Evolutionary conservation across 768 basidiomycete genomes (phyloP), one percentile per base, ranked within the genome.

Genomic region (Trametes cubensis): DNA sequence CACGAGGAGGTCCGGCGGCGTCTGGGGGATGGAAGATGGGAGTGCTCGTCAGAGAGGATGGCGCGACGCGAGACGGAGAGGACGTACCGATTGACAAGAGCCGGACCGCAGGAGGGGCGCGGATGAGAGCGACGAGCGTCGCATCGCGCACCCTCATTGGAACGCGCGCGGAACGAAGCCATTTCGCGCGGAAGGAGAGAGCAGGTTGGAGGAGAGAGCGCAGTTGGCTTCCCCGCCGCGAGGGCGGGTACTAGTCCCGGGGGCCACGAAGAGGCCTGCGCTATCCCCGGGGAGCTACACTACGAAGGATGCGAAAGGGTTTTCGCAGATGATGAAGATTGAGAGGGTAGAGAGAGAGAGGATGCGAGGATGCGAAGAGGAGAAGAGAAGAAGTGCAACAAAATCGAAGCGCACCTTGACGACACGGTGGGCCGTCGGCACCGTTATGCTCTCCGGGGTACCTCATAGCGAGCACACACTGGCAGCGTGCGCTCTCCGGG

Each of bases 221-320:
- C 55, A 57, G 55, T 57, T 57, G 46, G 55, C 55, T 57, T 57
- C 55, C 46, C 55, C 45, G 55, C 55, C 46, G 55, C 8, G 34
- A 57, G 46, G 10, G 55, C 55, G 21, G 46, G 55, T 57, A 47
- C 46, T 48, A 57, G 34, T 47, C 55, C 55, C 55, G 23, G 23
- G 45, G 55, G 55, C 55, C 55, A 34, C 41, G 53, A 44, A 40
- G 52, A 53, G 52, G 52, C 52, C 52, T 53, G 52, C 52, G 39
- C 52, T 47, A 41, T 57, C 34, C 39, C 30, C 45, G 55, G 38
- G 45, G 14, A 21, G 4, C 44, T 49, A 49, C 18, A 26, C 48
- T 49, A 49, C 48, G 4, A 20, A 34, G 34, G 28, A n/a, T 34
- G 34, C 6, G 11, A 11, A 10, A 34, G 34, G 4, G 34, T 6